A percentile compares a stretch with the other conserved stretches of the same genome.
phyloP scores from a whole-genome alignment of 106 monocot species.

The Allium fistulosum region DNA sequence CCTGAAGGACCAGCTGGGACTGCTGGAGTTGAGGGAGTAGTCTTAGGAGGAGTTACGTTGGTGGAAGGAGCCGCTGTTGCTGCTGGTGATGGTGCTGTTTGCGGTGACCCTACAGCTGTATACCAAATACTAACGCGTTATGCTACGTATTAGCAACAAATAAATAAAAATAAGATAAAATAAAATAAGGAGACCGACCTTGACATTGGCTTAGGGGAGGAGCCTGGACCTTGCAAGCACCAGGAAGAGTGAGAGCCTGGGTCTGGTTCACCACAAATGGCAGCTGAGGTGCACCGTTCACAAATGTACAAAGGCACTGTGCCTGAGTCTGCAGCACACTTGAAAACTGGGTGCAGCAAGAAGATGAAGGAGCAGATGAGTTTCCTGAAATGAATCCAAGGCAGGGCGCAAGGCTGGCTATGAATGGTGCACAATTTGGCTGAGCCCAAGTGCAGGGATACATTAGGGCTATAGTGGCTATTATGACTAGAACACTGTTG shows the following conservation, averaged over 20 bases:
- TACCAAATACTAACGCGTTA: no score
- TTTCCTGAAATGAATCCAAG: constrained; percentile 26
- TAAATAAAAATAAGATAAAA: no score
- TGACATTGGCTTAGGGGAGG: constrained; percentile 5
- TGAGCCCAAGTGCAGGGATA: constrained; percentile 10
- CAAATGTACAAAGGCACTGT: constrained; percentile 26
- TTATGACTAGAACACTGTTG: background rate
- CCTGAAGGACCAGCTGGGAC: constrained; percentile 7
- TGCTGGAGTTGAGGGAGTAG: constrained; percentile 1
- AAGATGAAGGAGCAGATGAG: constrained; percentile 23
- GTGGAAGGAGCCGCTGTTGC: constrained; percentile 4
- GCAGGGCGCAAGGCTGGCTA: constrained; percentile 22
- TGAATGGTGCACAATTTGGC: constrained; percentile 6
- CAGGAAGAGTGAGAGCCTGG: constrained; percentile 19
- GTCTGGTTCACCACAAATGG: constrained; percentile 17
- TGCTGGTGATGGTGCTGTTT: constrained; percentile 12
- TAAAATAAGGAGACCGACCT: background rate
- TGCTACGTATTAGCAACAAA: no score
- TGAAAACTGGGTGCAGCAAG: constrained; percentile 25
- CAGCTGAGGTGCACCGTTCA: constrained; percentile 9
- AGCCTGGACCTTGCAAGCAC: constrained; percentile 9
- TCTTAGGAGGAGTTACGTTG: background rate
- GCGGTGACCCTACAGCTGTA: constrained; percentile 1
- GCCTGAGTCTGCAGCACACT: constrained; percentile 19
- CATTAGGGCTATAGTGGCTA: background rate